Percentiles rank a stretch among this genome's conserved stretches.
Conservation (phyloP, 768 basidiomycete species). For the Leccinum variicolor region DNA sequence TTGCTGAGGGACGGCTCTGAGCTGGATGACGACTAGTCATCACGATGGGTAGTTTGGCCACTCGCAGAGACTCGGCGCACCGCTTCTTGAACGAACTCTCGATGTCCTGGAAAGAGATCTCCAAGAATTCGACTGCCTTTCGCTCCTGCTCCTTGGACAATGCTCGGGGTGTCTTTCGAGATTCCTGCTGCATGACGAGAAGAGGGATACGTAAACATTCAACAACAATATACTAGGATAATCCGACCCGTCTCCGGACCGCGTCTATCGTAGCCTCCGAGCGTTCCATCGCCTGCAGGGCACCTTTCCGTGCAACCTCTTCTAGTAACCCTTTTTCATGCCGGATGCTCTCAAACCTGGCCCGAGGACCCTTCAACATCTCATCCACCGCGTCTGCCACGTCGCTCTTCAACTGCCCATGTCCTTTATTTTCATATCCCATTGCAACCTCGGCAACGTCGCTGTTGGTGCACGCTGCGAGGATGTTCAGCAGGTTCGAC, state of each 20-base stretch:
- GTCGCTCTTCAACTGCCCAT: conserved; percentile 68
- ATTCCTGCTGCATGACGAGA: neutral
- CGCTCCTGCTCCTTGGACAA: conserved; percentile 59
- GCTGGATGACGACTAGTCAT: conserved; percentile 4
- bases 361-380: conserved; percentile 60
- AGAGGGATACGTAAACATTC: conserved; percentile 11
- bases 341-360: conserved; percentile 63
- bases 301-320: conserved; percentile 62
- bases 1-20: conserved; percentile 40
- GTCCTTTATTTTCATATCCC: conserved; percentile 53
- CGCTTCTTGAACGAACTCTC: conserved; percentile 75
- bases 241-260: conserved; percentile 67
- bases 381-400: conserved; percentile 73
- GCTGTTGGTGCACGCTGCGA: conserved; percentile 65
- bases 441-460: conserved; percentile 43
- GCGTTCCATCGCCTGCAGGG: conserved; percentile 54
- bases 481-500: conserved; percentile 76
- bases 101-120: conserved; percentile 60
- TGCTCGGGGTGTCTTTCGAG: conserved; percentile 19
- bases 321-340: conserved; percentile 58
- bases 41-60: neutral
- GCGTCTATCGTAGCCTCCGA: conserved; percentile 62
- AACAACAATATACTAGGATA: conserved; percentile 31
- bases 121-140: conserved; percentile 60
- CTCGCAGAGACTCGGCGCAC: conserved; percentile 37